These are phyloP conservation scores for Fusarium mundagurra DNA, from an alignment of 2,329 filamentous ascomycete species.

Conservation along the genomic window DNA sequence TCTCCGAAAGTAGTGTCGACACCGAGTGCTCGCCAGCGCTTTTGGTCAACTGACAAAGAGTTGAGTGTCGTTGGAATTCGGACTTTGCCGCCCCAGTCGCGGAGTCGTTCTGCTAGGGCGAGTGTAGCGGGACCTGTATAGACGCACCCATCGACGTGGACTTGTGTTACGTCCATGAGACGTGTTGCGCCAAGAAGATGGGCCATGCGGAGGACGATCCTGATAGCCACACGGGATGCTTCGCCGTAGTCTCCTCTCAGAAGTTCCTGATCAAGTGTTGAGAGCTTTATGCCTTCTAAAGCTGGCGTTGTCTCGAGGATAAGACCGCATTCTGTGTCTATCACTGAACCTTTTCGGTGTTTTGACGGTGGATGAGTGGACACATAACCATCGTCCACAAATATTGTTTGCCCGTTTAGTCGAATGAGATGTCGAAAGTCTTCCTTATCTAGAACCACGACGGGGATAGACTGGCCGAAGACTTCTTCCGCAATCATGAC, in stretches of 20 bases:
- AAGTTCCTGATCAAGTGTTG: constrained; percentile 3
- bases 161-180: constrained; percentile 32
- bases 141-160: constrained; percentile 25
- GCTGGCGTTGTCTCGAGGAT: constrained; percentile 2
- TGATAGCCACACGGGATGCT: constrained; percentile 16
- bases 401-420: background rate
- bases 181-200: constrained; percentile 19
- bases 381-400: constrained; percentile 11
- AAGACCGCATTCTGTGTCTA: background rate
- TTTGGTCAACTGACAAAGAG: constrained; percentile 30
- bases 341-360: background rate
- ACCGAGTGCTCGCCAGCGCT: constrained; percentile 28
- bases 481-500: constrained; percentile 55
- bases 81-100: constrained; percentile 27
- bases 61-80: constrained; percentile 31
- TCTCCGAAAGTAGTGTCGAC: constrained; percentile 14
- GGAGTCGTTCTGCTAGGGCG: constrained; percentile 17
- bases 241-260: constrained; percentile 21
- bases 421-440: constrained; percentile 25
- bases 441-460: constrained; percentile 44
- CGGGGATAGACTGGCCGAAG: constrained; percentile 53
- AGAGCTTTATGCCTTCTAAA: constrained; percentile 32
- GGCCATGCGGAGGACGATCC: constrained; percentile 28
- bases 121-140: constrained; percentile 42
- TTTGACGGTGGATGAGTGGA: background rate